Evolutionary conservation across 164 flowering plant genomes (phyloP).

Genomic region (Nymphaea thermarum): DNA sequence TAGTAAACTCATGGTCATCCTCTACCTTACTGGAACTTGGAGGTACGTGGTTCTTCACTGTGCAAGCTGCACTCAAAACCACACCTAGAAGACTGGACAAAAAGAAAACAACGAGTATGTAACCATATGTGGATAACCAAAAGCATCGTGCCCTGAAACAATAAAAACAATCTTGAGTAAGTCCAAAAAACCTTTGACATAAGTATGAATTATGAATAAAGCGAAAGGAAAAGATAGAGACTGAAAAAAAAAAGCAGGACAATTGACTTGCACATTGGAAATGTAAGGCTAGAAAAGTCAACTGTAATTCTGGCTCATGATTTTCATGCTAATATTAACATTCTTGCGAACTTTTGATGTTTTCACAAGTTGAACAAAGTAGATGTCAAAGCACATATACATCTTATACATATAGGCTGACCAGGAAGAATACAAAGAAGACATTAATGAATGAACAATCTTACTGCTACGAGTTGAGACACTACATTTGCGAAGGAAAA

Average conservation of each 20-base stretch:
- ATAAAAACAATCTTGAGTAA: background rate
- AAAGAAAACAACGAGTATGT: background rate
- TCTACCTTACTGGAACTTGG: conserved; percentile 13
- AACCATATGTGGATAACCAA: background rate
- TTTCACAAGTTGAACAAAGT: too few species aligned
- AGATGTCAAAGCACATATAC: background rate
- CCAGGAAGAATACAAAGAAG: background rate
- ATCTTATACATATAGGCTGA: background rate
- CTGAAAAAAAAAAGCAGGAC: background rate
- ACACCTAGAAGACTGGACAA: background rate
- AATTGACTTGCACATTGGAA: background rate
- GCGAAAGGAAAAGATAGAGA: background rate
- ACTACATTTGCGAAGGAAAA: background rate
- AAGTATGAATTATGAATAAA: too few species aligned
- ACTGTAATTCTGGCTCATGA: background rate
- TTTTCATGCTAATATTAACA: background rate
- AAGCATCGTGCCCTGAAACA: background rate
- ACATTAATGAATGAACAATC: background rate
- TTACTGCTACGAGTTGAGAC: background rate
- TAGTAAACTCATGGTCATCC: conserved; percentile 17
- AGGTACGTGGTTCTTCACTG: conserved; percentile 6
- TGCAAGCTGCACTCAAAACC: conserved; percentile 24
- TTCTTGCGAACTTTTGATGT: background rate
- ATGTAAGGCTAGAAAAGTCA: background rate
- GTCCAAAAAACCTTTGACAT: too few species aligned